Evolutionary conservation across 1,139 yeast species (phyloP).

Genomic region (Nakaseomyces glabratus): DNA sequence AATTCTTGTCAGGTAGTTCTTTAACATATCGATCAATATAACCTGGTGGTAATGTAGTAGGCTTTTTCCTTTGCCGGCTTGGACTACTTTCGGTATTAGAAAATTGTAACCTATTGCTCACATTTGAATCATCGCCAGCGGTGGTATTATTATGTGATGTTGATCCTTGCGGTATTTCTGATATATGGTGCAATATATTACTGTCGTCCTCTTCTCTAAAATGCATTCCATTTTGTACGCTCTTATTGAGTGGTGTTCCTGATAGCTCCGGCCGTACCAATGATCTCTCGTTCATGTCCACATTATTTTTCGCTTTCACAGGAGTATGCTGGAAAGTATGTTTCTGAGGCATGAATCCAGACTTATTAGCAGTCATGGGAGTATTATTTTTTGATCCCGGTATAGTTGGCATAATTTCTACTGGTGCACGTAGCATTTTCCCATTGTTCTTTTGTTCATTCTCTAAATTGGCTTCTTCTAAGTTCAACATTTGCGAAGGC

Average conservation of each 20-base stretch:
- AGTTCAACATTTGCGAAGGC: too few relatives aligned
- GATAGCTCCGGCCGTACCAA: neutral
- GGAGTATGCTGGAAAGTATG: slow-evolving; percentile 29
- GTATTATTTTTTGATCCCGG: slow-evolving; percentile 27
- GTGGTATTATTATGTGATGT: slow-evolving; percentile 2
- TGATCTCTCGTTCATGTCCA: neutral
- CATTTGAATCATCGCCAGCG: slow-evolving; percentile 4
- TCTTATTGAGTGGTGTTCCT: neutral
- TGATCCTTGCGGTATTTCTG: neutral
- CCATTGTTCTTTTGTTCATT: slow-evolving; percentile 11
- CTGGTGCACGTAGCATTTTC: slow-evolving; percentile 10
- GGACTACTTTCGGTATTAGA: slow-evolving; percentile 17
- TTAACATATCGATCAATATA: slow-evolving; percentile 78
- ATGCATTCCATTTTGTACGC: neutral
- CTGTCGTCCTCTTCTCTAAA: neutral
- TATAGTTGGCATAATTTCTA: slow-evolving; percentile 22
- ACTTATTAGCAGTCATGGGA: slow-evolving; percentile 13
- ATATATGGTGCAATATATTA: too few relatives aligned
- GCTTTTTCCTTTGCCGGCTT: slow-evolving; percentile 31
- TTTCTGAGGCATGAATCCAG: slow-evolving; percentile 20
- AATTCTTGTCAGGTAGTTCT: slow-evolving; percentile 44
- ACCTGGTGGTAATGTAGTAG: slow-evolving; percentile 81
- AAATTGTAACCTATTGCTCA: slow-evolving; percentile 3
- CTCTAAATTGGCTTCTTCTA: slow-evolving; percentile 13
- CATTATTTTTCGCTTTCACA: slow-evolving; percentile 12